phyloP scores from a whole-genome alignment of 2,329 filamentous ascomycete genomes.

The Fusarium redolens region DNA sequence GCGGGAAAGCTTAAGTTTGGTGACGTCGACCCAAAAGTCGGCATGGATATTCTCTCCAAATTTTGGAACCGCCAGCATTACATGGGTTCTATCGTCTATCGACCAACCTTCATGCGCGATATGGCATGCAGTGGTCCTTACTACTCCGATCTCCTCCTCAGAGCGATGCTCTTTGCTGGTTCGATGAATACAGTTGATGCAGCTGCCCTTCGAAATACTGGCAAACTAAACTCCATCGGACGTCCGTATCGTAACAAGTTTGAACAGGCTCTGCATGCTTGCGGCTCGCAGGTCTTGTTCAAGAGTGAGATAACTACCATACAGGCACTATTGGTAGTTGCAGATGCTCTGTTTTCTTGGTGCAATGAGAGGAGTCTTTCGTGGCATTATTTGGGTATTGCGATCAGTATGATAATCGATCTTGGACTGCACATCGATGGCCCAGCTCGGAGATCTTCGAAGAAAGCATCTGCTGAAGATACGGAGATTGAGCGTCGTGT shows the following conservation, averaged over 20 bases:
- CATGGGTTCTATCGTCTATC: conserved; percentile 57
- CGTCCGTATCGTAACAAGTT: conserved; percentile 16
- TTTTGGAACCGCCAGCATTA: conserved; percentile 67
- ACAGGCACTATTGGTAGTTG: not conserved
- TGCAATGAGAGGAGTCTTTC: conserved; percentile 20
- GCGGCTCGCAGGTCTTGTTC: not conserved
- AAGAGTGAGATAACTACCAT: conserved; percentile 17
- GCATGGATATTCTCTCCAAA: conserved; percentile 60
- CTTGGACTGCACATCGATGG: conserved; percentile 9
- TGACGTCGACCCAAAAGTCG: conserved; percentile 56
- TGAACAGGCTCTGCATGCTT: not conserved
- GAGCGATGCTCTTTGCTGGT: conserved; percentile 61
- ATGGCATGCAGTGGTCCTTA: conserved; percentile 66
- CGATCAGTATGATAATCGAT: conserved; percentile 22
- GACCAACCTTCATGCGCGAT: conserved; percentile 63
- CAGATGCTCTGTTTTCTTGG: not conserved
- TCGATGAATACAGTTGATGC: conserved; percentile 1
- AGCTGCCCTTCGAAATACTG: not conserved
- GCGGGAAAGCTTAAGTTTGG: not conserved
- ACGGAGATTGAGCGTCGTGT: conserved; percentile 57
- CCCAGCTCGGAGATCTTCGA: not conserved
- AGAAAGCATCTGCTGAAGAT: conserved; percentile 53
- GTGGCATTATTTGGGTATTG: conserved; percentile 25
- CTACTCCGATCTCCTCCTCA: conserved; percentile 67
- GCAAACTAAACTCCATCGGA: not conserved